Percentiles rank a stretch among this genome's conserved stretches.
These are phyloP conservation scores for Polysphondylium violaceum DNA, from an alignment of 78 protist genomes.

Conservation along the genomic window DNA sequence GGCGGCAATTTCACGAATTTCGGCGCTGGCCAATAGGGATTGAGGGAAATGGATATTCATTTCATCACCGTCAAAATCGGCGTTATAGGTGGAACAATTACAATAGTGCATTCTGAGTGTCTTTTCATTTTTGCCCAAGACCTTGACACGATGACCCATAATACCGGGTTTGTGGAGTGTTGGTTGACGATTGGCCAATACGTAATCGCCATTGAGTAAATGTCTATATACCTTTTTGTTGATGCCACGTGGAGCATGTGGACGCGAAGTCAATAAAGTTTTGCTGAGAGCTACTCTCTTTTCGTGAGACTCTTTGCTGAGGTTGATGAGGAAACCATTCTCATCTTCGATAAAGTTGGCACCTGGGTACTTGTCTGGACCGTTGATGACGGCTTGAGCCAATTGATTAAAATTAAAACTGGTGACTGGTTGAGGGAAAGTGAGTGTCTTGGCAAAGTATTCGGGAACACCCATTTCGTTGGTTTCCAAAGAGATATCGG, in stretches of 20 bases:
- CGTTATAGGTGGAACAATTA: slow-evolving; percentile 98
- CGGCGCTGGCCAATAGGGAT: slow-evolving; percentile 87
- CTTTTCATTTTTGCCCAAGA: slow-evolving; percentile 82
- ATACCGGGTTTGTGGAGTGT: slow-evolving; percentile 98
- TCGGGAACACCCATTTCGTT: slow-evolving; percentile 94
- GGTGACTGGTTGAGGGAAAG: slow-evolving; percentile 84
- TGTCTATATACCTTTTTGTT: slow-evolving; percentile 96
- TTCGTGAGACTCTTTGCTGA: slow-evolving; percentile 57
- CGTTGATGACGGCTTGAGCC: slow-evolving; percentile 95
- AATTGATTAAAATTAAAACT: slow-evolving; percentile 63
- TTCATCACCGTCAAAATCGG: slow-evolving; percentile 99
- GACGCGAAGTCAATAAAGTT: slow-evolving; percentile 70
- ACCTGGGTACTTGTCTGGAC: slow-evolving; percentile 96
- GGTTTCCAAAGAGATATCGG: slow-evolving; percentile 95
- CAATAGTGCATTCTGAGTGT: slow-evolving; percentile 98
- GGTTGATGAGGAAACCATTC: slow-evolving; percentile 73
- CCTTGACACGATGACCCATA: slow-evolving; percentile 94
- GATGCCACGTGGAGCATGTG: slow-evolving; percentile 58
- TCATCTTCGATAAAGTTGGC: slow-evolving; percentile 90
- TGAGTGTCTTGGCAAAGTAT: slow-evolving; percentile 62
- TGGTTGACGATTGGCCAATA: slow-evolving; percentile 99
- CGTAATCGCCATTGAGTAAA: slow-evolving; percentile 92
- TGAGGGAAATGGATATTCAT: slow-evolving; percentile 99
- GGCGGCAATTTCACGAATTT: slow-evolving; percentile 90
- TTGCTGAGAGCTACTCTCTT: slow-evolving; percentile 85